These are phyloP conservation scores for Colletotrichum destructivum DNA, from an alignment of 2,329 filamentous ascomycete species.

Conservation along the genomic window DNA sequence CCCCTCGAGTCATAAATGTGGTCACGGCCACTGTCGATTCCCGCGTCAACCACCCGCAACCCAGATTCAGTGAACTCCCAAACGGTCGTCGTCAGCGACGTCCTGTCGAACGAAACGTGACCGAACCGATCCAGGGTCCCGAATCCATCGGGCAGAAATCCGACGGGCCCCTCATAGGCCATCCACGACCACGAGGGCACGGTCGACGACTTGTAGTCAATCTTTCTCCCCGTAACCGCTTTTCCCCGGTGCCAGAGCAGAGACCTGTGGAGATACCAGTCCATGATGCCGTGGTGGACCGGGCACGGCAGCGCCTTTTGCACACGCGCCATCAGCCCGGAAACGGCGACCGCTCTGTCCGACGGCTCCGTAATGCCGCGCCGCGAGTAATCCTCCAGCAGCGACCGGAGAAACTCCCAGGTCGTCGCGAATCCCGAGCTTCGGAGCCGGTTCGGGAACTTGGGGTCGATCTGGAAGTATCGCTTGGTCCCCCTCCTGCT, in stretches of 20 bases:
- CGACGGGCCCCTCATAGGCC: neutral
- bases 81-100: neutral
- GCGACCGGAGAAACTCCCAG: neutral
- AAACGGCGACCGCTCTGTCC: neutral
- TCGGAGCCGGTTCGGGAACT: neutral
- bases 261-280: neutral
- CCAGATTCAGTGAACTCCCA: neutral
- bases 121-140: neutral
- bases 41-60: neutral
- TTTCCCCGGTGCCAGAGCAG: neutral
- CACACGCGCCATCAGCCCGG: neutral
- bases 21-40: neutral
- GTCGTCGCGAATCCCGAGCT: neutral
- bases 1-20: neutral
- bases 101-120: neutral
- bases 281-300: neutral
- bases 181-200: neutral
- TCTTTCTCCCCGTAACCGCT: neutral
- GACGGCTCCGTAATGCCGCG: neutral
- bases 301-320: neutral
- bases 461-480: neutral
- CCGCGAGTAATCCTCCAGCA: neutral
- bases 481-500: neutral
- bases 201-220: neutral
- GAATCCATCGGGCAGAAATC: neutral